Evolutionary conservation across 2,329 filamentous ascomycete genomes (phyloP).

Genomic region (Sarocladiaceae sp.): DNA sequence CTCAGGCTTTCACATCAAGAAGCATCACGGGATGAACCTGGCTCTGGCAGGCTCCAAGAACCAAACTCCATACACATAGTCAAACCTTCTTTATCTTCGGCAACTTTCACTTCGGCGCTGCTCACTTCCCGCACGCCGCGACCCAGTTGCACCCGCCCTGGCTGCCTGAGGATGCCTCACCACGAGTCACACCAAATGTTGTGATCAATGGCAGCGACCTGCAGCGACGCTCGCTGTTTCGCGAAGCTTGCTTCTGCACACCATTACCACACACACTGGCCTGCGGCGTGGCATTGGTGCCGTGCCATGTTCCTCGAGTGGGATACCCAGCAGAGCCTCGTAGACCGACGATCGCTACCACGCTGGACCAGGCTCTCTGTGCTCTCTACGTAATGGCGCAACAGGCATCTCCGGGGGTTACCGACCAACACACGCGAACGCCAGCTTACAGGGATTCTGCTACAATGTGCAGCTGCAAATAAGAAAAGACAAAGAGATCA

Average conservation of each 20-base stretch:
- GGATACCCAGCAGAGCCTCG: not conserved
- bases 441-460: not conserved
- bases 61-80: too few relatives aligned
- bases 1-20: not conserved
- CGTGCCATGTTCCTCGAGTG: not conserved
- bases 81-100: not conserved
- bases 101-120: too few relatives aligned
- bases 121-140: too few relatives aligned
- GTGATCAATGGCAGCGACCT: not conserved
- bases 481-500: constrained; percentile 1
- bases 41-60: not conserved
- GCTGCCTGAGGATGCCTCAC: not conserved
- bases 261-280: not conserved
- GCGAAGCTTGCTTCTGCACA: not conserved
- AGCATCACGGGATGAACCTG: not conserved
- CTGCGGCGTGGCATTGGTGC: not conserved
- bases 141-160: not conserved
- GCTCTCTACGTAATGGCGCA: constrained; percentile 6
- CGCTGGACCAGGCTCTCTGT: not conserved
- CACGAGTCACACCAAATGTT: not conserved
- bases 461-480: not conserved
- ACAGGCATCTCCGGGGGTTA: not conserved
- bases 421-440: not conserved
- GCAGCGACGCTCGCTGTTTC: not conserved
- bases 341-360: not conserved